Evolutionary conservation across 257 asterid species (phyloP), one percentile per base, ranked within the genome.

Genomic region (Solanum sejunctum): DNA sequence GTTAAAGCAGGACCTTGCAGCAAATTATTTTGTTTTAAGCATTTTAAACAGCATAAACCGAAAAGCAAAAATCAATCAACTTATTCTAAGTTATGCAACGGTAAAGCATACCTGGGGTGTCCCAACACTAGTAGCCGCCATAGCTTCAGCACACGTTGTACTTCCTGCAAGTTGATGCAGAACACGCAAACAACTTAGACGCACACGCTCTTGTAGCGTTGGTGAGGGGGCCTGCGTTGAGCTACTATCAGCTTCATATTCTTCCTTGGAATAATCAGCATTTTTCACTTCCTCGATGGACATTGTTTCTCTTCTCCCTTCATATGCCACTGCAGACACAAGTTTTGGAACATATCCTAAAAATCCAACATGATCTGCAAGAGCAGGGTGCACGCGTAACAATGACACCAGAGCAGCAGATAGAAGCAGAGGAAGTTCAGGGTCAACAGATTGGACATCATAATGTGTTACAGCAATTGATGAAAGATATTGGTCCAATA

Each of bases 41-140:
- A 78, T 15, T 78, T 78, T 52, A 78, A 78, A 52, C 47, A 28
- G 26, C 83, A 78, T 64, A 78, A 17, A 69, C 81, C 3, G 15
- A 12, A 49, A 83, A 83, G 69, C 81, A 54, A 67, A 49, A 52
- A 51, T 6, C 32, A 32, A 12, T 28, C 21, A 51, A 43, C 60
- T 66, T 39, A 23, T 63, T 41, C 28, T 60, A 78, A 70, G 64
- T 77, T 54, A 41, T 60, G 26, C 51, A 63, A 15, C 52, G 32
- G 60, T 45, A 56, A 72, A 82, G 61, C 57, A 89, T 87, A 93
- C 99, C 95, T 96, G 98, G 81, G 98, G 98, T 80, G 98, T 93
- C 82, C 99, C 99, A 16, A 88, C 98, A 88, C 99, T 94, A 87
- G 98, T 96, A 54, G 99, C 99, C 56, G 99, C 99, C 99, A 96